Evolutionary conservation across 1,284 basidiomycete species (phyloP).

Genomic region (Inonotus hispidus): DNA sequence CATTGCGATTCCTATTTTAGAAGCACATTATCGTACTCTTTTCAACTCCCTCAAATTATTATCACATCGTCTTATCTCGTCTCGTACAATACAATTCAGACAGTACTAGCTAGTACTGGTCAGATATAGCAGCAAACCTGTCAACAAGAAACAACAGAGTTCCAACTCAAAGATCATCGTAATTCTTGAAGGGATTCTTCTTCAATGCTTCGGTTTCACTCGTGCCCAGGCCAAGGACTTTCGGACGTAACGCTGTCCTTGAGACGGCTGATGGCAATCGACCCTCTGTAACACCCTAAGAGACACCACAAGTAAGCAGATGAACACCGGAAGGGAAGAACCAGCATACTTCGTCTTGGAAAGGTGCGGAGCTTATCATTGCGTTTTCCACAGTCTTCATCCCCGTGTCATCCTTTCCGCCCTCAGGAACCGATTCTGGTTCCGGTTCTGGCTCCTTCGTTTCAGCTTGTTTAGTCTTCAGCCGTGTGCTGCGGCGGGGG

Average conservation of each 20-base stretch:
- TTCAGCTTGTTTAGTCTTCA: slow-evolving; percentile 8
- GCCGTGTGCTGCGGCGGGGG: slow-evolving; percentile 21
- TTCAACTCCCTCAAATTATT: too few relatives aligned
- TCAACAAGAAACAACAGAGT: not conserved
- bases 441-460: slow-evolving; percentile 26
- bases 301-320: slow-evolving; percentile 10
- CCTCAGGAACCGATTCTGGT: slow-evolving; percentile 13
- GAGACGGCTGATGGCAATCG: slow-evolving; percentile 27
- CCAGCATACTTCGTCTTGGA: slow-evolving; percentile 55
- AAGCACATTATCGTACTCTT: too few relatives aligned
- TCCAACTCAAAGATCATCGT: slow-evolving; percentile 28
- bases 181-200: slow-evolving; percentile 76
- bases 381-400: slow-evolving; percentile 10
- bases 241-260: slow-evolving; percentile 59
- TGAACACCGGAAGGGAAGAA: slow-evolving; percentile 1
- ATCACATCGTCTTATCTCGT: too few relatives aligned
- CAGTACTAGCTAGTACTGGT: too few relatives aligned
- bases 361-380: slow-evolving; percentile 60
- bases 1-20: not conserved
- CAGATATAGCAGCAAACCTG: too few relatives aligned
- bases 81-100: not conserved
- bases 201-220: slow-evolving; percentile 62
- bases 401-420: not conserved
- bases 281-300: slow-evolving; percentile 25
- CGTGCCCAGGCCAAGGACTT: slow-evolving; percentile 35